These are phyloP conservation scores for Talaromyces ruber DNA, from an alignment of 495 filamentous ascomycete genomes.

Conservation along the genomic window DNA sequence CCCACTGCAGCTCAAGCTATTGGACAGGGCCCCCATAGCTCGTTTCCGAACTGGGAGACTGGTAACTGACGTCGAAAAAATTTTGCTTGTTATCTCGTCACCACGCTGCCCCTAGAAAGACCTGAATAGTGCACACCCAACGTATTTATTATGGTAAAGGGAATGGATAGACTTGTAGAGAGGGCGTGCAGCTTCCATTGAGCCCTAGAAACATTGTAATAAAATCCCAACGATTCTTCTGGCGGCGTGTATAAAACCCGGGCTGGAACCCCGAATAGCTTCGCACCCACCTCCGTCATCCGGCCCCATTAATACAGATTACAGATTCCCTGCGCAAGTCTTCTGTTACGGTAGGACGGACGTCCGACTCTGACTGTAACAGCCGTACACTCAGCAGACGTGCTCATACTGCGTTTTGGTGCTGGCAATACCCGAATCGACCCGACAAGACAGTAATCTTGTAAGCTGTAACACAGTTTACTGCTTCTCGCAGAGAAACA, in stretches of 20 bases:
- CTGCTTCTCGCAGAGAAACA: neutral
- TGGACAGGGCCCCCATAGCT: neutral
- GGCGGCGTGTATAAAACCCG: neutral
- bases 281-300: neutral
- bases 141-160: no score
- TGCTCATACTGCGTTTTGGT: neutral
- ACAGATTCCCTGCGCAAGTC: neutral
- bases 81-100: neutral
- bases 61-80: neutral
- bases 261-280: neutral
- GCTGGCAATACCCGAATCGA: neutral
- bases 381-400: neutral
- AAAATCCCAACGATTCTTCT: neutral
- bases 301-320: neutral
- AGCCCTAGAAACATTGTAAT: neutral
- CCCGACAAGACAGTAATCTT: neutral
- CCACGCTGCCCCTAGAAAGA: neutral
- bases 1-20: neutral
- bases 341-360: neutral
- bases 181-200: neutral
- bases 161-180: neutral
- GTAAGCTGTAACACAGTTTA: neutral
- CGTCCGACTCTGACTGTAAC: neutral
- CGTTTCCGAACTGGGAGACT: slow-evolving; percentile 2
- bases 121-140: neutral